Evolutionary conservation across 139 green algal species (phyloP).

Genomic region (Chlorella sorokiniana): DNA sequence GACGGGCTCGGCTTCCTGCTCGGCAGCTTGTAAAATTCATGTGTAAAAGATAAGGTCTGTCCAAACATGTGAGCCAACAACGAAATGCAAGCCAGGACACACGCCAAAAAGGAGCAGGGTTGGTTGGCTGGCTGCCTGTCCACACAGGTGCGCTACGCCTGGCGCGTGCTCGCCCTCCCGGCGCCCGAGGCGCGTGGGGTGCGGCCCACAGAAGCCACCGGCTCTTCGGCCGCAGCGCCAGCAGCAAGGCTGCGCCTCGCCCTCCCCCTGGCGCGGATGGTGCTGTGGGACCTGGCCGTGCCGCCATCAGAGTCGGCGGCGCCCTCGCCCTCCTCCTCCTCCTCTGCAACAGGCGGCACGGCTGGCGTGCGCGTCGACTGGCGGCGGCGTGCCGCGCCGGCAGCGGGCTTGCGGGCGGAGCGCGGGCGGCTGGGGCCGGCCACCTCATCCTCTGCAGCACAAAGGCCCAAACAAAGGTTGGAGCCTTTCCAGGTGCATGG

Average conservation of each 20-base stretch:
- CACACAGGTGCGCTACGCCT: neutral
- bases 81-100: no score
- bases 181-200: neutral
- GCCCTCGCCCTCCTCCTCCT: neutral
- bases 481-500: no score
- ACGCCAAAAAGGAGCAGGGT: neutral
- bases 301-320: neutral
- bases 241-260: neutral
- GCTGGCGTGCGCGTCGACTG: conserved; percentile 14
- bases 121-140: neutral
- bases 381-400: neutral
- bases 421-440: conserved; percentile 8
- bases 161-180: conserved; percentile 1
- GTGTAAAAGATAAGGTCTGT: neutral
- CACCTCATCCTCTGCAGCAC: conserved; percentile 8
- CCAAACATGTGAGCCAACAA: no score
- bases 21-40: no score
- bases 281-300: neutral
- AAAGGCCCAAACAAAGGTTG: no score
- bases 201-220: neutral
- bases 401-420: neutral
- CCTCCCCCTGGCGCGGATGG: neutral
- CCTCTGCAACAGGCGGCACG: neutral
- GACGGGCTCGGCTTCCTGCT: no score
- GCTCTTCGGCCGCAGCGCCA: neutral